Evolutionary conservation across 2,329 filamentous ascomycete species (phyloP), one percentile per base, ranked within the genome.

Genomic region (Aspergillus sp.): DNA sequence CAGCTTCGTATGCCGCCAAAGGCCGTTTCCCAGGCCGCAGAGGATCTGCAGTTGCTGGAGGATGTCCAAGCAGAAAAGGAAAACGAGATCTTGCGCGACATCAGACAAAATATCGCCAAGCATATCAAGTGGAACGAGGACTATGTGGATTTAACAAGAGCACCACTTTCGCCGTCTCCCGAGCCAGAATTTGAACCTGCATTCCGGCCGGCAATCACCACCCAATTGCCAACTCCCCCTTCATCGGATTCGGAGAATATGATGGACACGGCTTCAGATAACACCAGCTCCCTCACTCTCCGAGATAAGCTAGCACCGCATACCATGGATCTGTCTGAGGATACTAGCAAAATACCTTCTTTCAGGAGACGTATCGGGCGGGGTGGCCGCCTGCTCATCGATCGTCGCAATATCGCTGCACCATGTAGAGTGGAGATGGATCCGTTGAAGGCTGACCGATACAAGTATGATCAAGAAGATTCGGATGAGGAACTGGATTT

Each of bases 71-170:
- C 82, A 39, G 87, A 94, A 67, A 88, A 87, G 66, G 85, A 91
- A 56, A 88, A 86, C 56, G 81, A 86, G 57, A 82, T 96, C 56
- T 78, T 85, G 52, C 77, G 77, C 53, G 88, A 94, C 60, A 88
- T 97, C 64, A 87, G 94, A 66, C 81, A 81, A 57, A 91, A 94
- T 68, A 82, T 94, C 46, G 79, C 85, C 58, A 91, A 93, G 68
- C 91, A 96, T 70, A 81, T 85, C 57, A 83, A 86, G 64, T 96
- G 91, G 89, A 96, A 96, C 69, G 78, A 86, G 58, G 85, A 87
- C 61, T 89, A 88, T 73, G 80, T 94, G 59, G 90, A 97, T 71
- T 78, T 89, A 63, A 96, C 91, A 51, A 82, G 84, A 71, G 83
- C 84, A 54, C 89, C 91, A 43, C 78, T 97, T 54, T 88, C 86